phyloP scores from a whole-genome alignment of 768 basidiomycete genomes.

The Leccinum uliginosum region DNA sequence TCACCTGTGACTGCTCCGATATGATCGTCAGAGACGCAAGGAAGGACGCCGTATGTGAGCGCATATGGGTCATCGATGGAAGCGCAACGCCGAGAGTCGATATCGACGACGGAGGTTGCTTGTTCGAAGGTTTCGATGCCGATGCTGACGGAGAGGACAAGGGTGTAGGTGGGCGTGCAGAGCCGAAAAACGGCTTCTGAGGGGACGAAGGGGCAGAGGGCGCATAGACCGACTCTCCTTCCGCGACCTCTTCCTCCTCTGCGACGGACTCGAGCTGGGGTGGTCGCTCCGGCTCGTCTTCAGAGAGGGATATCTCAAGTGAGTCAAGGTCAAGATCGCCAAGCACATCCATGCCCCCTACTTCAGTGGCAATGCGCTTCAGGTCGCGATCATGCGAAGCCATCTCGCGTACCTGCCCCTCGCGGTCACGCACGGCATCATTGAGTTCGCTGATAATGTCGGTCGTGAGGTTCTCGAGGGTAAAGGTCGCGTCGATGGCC shows the following conservation, averaged over 20 bases:
- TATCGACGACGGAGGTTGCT: slow-evolving; percentile 27
- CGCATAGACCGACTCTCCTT: slow-evolving; percentile 40
- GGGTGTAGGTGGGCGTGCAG: slow-evolving; percentile 41
- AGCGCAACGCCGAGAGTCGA: slow-evolving; percentile 36
- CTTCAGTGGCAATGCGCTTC: slow-evolving; percentile 68
- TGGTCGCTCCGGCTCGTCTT: slow-evolving; percentile 27
- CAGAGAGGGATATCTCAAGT: slow-evolving; percentile 40
- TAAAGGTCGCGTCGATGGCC: slow-evolving; percentile 49
- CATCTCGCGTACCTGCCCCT: slow-evolving; percentile 76
- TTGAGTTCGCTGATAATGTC: slow-evolving; percentile 76
- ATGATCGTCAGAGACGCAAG: slow-evolving; percentile 71
- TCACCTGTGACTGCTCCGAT: slow-evolving; percentile 86
- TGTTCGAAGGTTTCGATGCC: slow-evolving; percentile 24
- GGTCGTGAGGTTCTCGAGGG: slow-evolving; percentile 67
- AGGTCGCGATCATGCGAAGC: slow-evolving; percentile 78
- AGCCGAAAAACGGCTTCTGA: slow-evolving; percentile 55
- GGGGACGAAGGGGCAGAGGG: slow-evolving; percentile 41
- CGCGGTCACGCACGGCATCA: slow-evolving; percentile 70
- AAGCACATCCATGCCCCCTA: slow-evolving; percentile 71
- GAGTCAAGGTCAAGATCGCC: slow-evolving; percentile 69
- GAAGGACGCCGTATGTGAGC: slow-evolving; percentile 70
- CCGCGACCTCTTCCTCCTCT: slow-evolving; percentile 38
- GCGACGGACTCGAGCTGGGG: slow-evolving; percentile 32
- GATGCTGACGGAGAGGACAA: slow-evolving; percentile 49
- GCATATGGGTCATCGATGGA: slow-evolving; percentile 65